These are phyloP conservation scores for Solanum microdontum DNA, from an alignment of 257 asterid genomes.

Conservation along the genomic window DNA sequence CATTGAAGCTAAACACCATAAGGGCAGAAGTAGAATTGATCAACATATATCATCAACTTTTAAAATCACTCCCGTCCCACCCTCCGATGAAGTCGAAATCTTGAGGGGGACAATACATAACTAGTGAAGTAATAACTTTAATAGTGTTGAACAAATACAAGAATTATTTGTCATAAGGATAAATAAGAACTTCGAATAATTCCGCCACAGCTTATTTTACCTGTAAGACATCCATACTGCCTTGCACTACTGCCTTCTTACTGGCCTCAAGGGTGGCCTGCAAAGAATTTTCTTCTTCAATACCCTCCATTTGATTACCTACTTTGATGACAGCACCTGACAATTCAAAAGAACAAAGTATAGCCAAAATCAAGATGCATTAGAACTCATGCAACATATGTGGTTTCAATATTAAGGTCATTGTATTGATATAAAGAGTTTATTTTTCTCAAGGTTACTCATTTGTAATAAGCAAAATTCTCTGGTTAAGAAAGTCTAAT, in stretches of 20 bases:
- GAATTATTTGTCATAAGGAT: not conserved
- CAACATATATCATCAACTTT: not conserved
- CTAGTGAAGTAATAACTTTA: not conserved
- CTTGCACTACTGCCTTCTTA: conserved; percentile 66
- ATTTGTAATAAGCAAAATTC: not conserved
- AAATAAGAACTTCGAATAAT: not conserved
- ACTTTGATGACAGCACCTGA: conserved; percentile 54
- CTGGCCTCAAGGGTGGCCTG: conserved; percentile 72
- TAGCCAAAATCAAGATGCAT: not conserved
- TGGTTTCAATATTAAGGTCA: not conserved
- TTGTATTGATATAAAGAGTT: not conserved
- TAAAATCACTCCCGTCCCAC: not conserved
- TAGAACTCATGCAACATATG: not conserved
- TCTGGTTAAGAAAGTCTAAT: not conserved
- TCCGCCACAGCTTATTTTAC: conserved; percentile 23
- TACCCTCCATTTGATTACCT: conserved; percentile 46
- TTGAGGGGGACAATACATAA: not conserved
- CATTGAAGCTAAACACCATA: not conserved
- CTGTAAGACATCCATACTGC: conserved; percentile 67
- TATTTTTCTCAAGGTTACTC: not conserved
- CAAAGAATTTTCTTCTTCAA: conserved; percentile 38
- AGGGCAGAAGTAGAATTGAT: not conserved
- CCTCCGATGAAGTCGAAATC: not conserved
- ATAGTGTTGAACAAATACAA: not conserved
- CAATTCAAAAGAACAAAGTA: conserved; percentile 9